Base-by-base conservation (phyloP, 768 basidiomycete species). In the Lactarius hengduanensis region DNA sequence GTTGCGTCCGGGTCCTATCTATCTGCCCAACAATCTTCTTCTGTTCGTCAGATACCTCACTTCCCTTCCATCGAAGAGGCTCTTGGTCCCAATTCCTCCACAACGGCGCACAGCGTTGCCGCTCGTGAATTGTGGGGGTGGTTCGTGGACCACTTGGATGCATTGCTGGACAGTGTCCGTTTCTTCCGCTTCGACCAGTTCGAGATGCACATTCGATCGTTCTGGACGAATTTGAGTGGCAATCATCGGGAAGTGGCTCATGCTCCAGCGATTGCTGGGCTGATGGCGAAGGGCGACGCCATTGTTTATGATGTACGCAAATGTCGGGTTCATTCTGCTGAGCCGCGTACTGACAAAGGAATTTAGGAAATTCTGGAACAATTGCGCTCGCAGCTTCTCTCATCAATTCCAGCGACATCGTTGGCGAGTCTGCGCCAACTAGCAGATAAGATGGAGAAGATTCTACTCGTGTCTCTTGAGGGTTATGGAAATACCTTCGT, bases 391-490 rank as follows among this genome's bases (percentile, higher is more conserved):
- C 92, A 93, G 75, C 91, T 94, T 85, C 82, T 94, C 53, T 88
- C 89, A 9, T 84, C 90, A 18, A 87, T 95, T 55, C 79, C 90
- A 1, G 77, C 89, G 2, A 71, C 84, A 53, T 86, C 91, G 3
- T 76, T 94, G 58, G 83, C 83, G 15, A 89, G 83, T 72, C 80
- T 95, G 63, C 87, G 91, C 43, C 88, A 90, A 73, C 80, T 95
- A 62, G 92, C 94, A 15, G 85, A 91, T 73, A 93, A 94, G 79
- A 93, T 95, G 91, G 93, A 95, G 74, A 93, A 92, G 76, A 90
- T 94, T 57, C 80, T 94, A 22, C 80, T 94, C 54, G 81, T 89
- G 58, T 90, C 94, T 18, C 80, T 95, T 36, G 91, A 92, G 64
- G 84, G 83, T 66, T 95, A 94, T 67, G 91, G 90, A 20, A 90